A percentile compares a stretch with the other conserved stretches of the same genome.
Evolutionary conservation across 768 basidiomycete species (phyloP).

Genomic region (Podaxis sp.): DNA sequence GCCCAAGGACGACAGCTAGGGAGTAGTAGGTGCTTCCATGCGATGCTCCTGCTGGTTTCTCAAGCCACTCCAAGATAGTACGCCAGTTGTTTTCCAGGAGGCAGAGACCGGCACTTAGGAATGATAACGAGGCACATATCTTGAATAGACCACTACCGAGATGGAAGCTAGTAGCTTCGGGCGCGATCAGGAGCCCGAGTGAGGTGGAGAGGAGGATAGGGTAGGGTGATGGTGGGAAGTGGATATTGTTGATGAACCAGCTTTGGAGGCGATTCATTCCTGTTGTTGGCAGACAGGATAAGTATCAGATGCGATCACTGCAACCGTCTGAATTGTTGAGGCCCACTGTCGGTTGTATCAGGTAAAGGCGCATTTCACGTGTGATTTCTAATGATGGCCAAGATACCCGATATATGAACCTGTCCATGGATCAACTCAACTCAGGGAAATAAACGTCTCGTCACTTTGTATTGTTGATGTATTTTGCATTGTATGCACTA

Average conservation of each 20-base stretch:
- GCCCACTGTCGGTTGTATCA: no score
- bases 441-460: no score
- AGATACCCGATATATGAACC: no score
- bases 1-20: slow-evolving; percentile 15
- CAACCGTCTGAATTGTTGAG: no score
- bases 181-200: slow-evolving; percentile 17
- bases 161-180: slow-evolving; percentile 19
- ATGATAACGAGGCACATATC: slow-evolving; percentile 18
- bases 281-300: no score
- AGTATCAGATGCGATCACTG: no score
- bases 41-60: neutral
- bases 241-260: neutral
- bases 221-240: slow-evolving; percentile 13
- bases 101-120: slow-evolving; percentile 16
- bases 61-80: neutral
- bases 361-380: no score
- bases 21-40: neutral
- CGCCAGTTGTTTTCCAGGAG: slow-evolving; percentile 6
- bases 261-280: neutral
- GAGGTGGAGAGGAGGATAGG: slow-evolving; percentile 17
- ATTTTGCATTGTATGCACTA: no score
- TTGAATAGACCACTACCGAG: slow-evolving; percentile 20
- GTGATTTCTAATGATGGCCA: no score
- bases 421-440: no score
- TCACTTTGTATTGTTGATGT: no score